Percentiles rank a stretch among this genome's conserved stretches.
These are phyloP conservation scores for Vaccinium darrowii DNA, from an alignment of 148 eudicot species.

Conservation along the genomic window DNA sequence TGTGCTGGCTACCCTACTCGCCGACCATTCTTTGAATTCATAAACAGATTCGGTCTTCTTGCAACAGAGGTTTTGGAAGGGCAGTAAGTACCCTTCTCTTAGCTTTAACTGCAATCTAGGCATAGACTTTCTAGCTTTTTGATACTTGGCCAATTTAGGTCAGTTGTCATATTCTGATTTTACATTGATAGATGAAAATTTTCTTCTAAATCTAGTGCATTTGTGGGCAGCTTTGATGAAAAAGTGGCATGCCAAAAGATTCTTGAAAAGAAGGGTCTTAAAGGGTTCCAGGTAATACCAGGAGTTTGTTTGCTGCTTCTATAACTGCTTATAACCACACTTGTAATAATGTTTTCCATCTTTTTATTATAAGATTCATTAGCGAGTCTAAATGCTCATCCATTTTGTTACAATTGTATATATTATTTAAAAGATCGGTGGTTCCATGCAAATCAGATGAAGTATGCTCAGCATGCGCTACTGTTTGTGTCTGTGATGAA, in stretches of 20 bases:
- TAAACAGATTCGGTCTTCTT: slow-evolving; percentile 94
- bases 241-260: slow-evolving; percentile 74
- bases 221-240: slow-evolving; percentile 72
- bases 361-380: background rate
- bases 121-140: background rate
- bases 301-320: slow-evolving; percentile 3
- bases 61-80: slow-evolving; percentile 73
- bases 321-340: background rate
- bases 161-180: background rate
- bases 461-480: slow-evolving; percentile 14
- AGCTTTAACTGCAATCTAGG: slow-evolving; percentile 9
- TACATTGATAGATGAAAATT: background rate
- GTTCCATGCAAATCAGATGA: slow-evolving; percentile 20
- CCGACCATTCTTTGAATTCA: slow-evolving; percentile 90
- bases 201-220: slow-evolving; percentile 16
- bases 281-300: slow-evolving; percentile 77
- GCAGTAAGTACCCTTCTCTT: slow-evolving; percentile 43
- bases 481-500: background rate
- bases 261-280: slow-evolving; percentile 77
- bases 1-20: slow-evolving; percentile 99
- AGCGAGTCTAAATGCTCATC: background rate
- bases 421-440: background rate
- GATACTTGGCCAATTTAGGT: background rate
- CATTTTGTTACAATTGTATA: background rate
- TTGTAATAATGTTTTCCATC: background rate